Conservation (phyloP, 2,329 filamentous ascomycete species). For the Fusarium tuaranense region DNA sequence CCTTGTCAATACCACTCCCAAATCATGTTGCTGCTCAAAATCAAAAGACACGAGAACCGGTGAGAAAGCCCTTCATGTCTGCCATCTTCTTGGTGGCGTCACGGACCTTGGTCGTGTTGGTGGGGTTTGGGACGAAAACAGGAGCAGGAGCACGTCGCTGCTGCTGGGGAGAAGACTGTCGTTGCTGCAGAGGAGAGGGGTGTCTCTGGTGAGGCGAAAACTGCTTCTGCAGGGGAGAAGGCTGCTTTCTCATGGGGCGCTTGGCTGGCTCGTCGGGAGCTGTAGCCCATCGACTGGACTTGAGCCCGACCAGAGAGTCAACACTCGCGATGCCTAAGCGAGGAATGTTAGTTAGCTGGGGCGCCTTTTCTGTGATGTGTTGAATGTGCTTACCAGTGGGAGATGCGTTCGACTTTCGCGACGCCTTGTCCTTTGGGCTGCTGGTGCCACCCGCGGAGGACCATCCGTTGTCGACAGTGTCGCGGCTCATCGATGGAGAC, state of each 20-base stretch:
- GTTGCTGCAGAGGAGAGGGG: too few species aligned
- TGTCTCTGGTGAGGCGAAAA: too few species aligned
- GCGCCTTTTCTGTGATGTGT: rapidly evolving
- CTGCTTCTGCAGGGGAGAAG: too few species aligned
- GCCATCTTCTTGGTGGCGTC: constrained; percentile 5
- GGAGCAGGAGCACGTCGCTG: not conserved
- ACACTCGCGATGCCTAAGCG: constrained; percentile 1
- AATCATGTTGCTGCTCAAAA: not conserved
- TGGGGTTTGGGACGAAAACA: constrained; percentile 9
- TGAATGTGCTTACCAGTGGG: not conserved
- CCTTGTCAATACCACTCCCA: not conserved
- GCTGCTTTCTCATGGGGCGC: not conserved
- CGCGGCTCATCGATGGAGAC: not conserved
- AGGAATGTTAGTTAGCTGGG: not conserved
- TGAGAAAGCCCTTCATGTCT: constrained; percentile 18
- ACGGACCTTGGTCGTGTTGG: constrained; percentile 7
- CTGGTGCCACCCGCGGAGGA: too few species aligned
- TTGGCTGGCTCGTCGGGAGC: not conserved
- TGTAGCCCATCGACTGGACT: constrained; percentile 27
- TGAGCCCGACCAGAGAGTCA: constrained; percentile 10
- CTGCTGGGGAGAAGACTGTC: not conserved
- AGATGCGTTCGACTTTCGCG: not conserved
- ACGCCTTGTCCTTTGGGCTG: not conserved
- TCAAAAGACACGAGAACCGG: not conserved
- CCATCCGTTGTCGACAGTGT: not conserved